These are phyloP conservation scores for Jimgerdemannia flammicorona DNA, from an alignment of 192 early-diverging fungal species.

Conservation along the genomic window DNA sequence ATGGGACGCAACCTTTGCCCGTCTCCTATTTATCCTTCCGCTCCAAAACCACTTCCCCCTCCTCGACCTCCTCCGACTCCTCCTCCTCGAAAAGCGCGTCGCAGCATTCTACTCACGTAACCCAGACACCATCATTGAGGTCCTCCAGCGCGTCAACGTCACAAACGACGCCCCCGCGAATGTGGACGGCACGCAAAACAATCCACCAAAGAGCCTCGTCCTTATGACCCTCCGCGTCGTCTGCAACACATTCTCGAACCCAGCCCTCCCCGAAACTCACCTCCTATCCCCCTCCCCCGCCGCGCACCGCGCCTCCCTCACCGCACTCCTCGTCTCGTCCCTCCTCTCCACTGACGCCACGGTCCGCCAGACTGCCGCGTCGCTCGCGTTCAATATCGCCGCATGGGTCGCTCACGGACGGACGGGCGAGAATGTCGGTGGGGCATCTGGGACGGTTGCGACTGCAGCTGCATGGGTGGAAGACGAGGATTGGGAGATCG, in stretches of 20 bases:
- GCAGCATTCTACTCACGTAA: constrained; percentile 42
- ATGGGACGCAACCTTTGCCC: constrained; percentile 22
- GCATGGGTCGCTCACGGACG: constrained; percentile 46
- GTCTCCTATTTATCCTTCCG: constrained; percentile 26
- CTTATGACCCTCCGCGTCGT: constrained; percentile 62
- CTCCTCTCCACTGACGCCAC: constrained; percentile 49
- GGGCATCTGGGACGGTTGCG: constrained; percentile 16
- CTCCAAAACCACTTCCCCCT: constrained; percentile 55
- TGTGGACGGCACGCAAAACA: background rate
- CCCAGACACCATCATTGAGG: constrained; percentile 1
- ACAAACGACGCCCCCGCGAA: constrained; percentile 1
- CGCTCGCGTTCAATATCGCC: constrained; percentile 66
- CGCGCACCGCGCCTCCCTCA: constrained; percentile 47
- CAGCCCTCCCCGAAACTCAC: constrained; percentile 22
- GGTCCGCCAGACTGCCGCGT: constrained; percentile 60
- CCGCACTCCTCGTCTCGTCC: constrained; percentile 56
- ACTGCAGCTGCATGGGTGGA: constrained; percentile 26
- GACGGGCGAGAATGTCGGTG: constrained; percentile 3
- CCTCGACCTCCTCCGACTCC: constrained; percentile 58
- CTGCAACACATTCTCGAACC: constrained; percentile 56
- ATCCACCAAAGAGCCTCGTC: constrained; percentile 43
- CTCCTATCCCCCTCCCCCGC: constrained; percentile 33
- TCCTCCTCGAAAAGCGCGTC: constrained; percentile 43
- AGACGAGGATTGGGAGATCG: constrained; percentile 69
- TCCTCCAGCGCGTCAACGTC: constrained; percentile 20